Conservation (phyloP, 352 stramenopile genomes). For the Pythium grandisporangium region DNA sequence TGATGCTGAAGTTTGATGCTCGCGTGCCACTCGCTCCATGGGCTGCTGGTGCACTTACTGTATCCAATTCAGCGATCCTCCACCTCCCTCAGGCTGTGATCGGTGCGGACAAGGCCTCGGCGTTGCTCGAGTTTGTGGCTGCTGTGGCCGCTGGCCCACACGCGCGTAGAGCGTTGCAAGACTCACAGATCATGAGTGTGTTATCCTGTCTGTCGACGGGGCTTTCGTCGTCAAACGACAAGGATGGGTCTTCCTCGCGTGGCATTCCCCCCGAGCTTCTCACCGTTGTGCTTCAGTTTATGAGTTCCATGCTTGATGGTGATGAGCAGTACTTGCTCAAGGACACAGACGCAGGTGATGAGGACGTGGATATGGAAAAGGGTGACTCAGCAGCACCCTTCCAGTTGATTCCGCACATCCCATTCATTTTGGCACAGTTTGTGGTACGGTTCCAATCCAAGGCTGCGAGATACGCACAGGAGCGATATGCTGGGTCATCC, state of each 20-base stretch:
- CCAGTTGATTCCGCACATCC: constrained; percentile 59
- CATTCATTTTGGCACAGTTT: constrained; percentile 75
- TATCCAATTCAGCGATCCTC: constrained; percentile 41
- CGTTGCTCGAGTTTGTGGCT: constrained; percentile 69
- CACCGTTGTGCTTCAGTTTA: constrained; percentile 62
- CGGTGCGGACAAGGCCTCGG: constrained; percentile 65
- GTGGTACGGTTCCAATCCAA: constrained; percentile 76
- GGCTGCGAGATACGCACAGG: constrained; percentile 57
- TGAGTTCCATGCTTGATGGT: constrained; percentile 68
- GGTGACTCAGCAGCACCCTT: constrained; percentile 2
- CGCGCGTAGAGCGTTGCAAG: constrained; percentile 26
- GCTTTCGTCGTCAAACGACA: constrained; percentile 16
- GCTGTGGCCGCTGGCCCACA: constrained; percentile 34
- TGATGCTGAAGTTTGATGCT: constrained; percentile 78
- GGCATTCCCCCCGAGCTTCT: constrained; percentile 64
- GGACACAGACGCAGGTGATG: constrained; percentile 15
- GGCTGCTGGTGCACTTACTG: constrained; percentile 35
- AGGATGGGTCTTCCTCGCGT: constrained; percentile 16
- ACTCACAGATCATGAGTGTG: constrained; percentile 30
- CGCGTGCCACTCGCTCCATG: constrained; percentile 54
- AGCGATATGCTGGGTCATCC: constrained; percentile 73
- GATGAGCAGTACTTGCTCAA: constrained; percentile 23
- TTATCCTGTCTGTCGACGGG: constrained; percentile 63
- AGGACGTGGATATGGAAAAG: constrained; percentile 13
- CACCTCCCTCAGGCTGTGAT: constrained; percentile 66